Evolutionary conservation across 2,329 filamentous ascomycete species (phyloP), one percentile per base, ranked within the genome.

Genomic region (Sporothrix phasma): DNA sequence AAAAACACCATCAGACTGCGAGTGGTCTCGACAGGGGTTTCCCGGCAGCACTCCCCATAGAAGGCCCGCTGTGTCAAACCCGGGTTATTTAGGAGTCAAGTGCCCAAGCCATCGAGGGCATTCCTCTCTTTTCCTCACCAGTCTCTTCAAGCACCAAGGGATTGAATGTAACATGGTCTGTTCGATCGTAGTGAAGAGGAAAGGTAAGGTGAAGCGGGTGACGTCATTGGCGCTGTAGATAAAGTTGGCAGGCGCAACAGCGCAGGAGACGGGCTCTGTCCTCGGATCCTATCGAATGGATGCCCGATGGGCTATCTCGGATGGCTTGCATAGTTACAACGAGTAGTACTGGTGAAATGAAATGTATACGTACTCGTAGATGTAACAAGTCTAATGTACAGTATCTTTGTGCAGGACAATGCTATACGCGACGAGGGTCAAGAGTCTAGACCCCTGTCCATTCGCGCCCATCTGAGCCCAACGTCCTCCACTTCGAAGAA

Each of bases 191-290:
- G 19, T 46, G 56, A 17, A 1, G 26, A 0, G 19, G 41, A n/a
- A 26, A 15, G n/a, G 31, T 64, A n/a, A n/a, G 53, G 31, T 13
- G n/a, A n/a, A n/a, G n/a, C n/a, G 34, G 34, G 46, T 53, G 56
- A 47, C 61, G 61, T 62, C 61, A 62, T 62, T 62, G 47, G 61
- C 47, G 26, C 37, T 59, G 56, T 7, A 45, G 39, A 60, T 37
- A 39, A 47, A 62, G 46, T 62, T 62, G 60, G 60, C 60, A 62
- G 26, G 13, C 4, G 34, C 34, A 41, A 24, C 13, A 37, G 15
- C 5, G 11, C 47, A n/a, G 5, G 13, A 15, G 47, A 6, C 24
- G 47, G 3, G n/a, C 49, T 53, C 22, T 10, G 5, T 34, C 37
- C 29, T 47, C 59, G 31, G 60, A 53, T 26, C 34, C 46, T n/a